Conservation (phyloP, 2,329 filamentous ascomycete genomes). For the Claviceps monticola region DNA sequence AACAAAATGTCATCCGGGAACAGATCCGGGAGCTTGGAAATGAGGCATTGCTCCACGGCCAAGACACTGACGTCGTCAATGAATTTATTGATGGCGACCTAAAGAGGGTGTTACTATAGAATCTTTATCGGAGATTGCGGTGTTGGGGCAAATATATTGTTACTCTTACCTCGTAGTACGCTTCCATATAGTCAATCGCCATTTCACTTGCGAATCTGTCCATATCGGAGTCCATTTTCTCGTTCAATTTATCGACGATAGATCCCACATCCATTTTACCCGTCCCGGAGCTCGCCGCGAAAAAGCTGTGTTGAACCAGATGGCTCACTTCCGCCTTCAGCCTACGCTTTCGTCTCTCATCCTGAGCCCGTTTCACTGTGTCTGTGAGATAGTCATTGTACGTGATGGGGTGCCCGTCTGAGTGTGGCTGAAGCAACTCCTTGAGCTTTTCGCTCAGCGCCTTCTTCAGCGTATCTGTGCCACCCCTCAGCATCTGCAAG, state of each 20-base stretch:
- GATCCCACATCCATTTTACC: too few species aligned
- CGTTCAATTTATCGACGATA: background rate
- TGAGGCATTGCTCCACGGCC: conserved; percentile 12
- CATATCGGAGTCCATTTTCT: conserved; percentile 1
- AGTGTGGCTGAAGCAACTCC: conserved; percentile 3
- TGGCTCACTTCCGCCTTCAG: background rate
- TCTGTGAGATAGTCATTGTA: conserved; percentile 36
- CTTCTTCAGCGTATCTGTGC: conserved; percentile 9
- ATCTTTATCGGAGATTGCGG: background rate
- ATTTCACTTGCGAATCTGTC: conserved; percentile 2
- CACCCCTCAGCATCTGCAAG: conserved; percentile 8
- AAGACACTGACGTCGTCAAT: conserved; percentile 13
- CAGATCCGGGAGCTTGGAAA: conserved; percentile 9
- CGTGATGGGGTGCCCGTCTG: conserved; percentile 32
- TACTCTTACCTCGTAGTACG: conserved; percentile 25
- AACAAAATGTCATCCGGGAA: conserved; percentile 9
- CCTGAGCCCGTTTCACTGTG: conserved; percentile 18
- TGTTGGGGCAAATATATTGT: too few species aligned
- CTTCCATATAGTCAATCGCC: conserved; percentile 22
- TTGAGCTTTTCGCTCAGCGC: conserved; percentile 15
- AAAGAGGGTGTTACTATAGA: background rate
- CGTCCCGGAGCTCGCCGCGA: too few species aligned
- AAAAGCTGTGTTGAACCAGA: background rate
- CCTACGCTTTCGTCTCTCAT: conserved; percentile 1
- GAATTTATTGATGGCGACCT: conserved; percentile 12